Base-by-base conservation (phyloP, 108 stramenopile genomes). In the Skeletonema costatum region DNA sequence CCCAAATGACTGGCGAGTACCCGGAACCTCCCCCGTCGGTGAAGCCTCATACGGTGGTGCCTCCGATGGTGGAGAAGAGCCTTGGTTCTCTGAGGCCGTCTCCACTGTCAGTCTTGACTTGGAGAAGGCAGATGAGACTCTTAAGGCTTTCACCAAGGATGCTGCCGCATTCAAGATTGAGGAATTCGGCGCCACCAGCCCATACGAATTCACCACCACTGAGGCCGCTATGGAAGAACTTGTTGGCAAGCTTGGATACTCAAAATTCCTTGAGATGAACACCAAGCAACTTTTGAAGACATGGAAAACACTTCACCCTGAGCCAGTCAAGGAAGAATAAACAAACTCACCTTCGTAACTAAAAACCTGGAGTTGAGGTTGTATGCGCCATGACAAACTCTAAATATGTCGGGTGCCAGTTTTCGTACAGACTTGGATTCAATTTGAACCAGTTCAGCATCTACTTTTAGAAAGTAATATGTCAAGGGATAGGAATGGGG, bases 81-180 rank as follows among this genome's bases (percentile, higher is more conserved):
- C 95, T 29, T 96, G 95, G 95, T 94, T 94, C 85, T 84, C 95
- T 31, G 95, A 96, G 85, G 95, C 95, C 44, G 89, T 96, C 59
- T 91, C 90, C 58, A 96, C 95, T 31, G 95, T 96, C 71, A 87
- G 86, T 44, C 87, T 96, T 41, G 95, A 96, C 78, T 81, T 93
- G 86, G 77, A 70, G 39, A 93, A 94, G 87, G 93, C 91, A 38
- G 91, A 91, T 59, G 90, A 92, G 46, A 93, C 93, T 48, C 75
- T 93, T 64, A 90, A 91, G 89, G 95, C 95, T 1, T 96, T 96
- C 88, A 96, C 95, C 42, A 93, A 92, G 83, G 92, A 96, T 56
- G 95, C 93, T 59, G 95, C 95, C 44, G 70, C 75, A 64, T 93
- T 96, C 84, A 96, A 96, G 87, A 90, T 92, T 59, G 91, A 88